Conservation (phyloP, 768 basidiomycete species). For the Crepidotus variabilis region DNA sequence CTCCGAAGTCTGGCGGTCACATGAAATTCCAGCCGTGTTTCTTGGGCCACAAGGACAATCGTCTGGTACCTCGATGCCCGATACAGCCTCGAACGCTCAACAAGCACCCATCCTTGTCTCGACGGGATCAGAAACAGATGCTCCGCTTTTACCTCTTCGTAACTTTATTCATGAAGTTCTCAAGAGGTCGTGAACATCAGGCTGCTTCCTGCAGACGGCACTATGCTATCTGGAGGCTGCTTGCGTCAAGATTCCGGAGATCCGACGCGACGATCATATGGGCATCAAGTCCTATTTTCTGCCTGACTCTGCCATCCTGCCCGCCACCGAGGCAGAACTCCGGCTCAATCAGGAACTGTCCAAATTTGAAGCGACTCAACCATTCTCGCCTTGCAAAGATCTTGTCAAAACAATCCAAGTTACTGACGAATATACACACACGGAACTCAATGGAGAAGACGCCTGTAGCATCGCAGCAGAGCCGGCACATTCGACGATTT, state of each 20-base stretch:
- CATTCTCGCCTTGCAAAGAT: slow-evolving; percentile 17
- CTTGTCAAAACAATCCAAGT: slow-evolving; percentile 43
- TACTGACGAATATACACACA: slow-evolving; percentile 18
- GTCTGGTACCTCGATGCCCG: neutral
- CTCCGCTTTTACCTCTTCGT: neutral
- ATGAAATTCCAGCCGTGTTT: neutral
- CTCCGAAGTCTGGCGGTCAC: slow-evolving; percentile 41
- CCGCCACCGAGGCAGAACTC: slow-evolving; percentile 40
- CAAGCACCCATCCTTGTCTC: neutral
- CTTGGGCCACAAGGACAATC: neutral
- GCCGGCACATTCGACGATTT: slow-evolving; percentile 19
- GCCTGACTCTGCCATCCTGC: slow-evolving; percentile 36
- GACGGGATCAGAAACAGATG: neutral
- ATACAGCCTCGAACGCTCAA: neutral
- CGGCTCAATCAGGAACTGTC: slow-evolving; percentile 33
- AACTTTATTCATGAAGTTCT: slow-evolving; percentile 84
- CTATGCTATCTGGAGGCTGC: slow-evolving; percentile 84
- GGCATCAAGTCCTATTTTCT: slow-evolving; percentile 39
- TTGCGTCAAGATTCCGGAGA: slow-evolving; percentile 61
- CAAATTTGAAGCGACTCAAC: slow-evolving; percentile 11
- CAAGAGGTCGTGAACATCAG: slow-evolving; percentile 79
- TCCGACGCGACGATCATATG: slow-evolving; percentile 48
- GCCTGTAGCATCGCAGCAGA: slow-evolving; percentile 9
- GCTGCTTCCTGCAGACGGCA: slow-evolving; percentile 80
- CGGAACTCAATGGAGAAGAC: slow-evolving; percentile 18